Evolutionary conservation across 805 yeast species (phyloP).

Genomic region (Monosporozyma aerobia): DNA sequence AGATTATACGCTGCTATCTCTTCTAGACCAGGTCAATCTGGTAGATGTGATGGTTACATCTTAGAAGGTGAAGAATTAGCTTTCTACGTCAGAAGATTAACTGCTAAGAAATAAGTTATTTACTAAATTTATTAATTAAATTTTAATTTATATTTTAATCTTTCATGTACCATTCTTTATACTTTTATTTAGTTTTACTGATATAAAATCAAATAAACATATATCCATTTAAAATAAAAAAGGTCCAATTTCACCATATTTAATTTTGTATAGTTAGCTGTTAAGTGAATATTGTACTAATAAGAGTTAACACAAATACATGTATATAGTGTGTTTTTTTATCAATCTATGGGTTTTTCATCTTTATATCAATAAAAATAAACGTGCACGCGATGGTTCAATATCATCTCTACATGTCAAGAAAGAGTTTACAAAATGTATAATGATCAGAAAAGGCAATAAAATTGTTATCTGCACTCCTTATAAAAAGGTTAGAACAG

Average conservation of each 20-base stretch:
- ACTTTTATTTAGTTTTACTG: slow-evolving; percentile 6
- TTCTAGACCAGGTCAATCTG: slow-evolving; percentile 99
- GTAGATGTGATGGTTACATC: slow-evolving; percentile 99
- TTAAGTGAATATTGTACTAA: no score
- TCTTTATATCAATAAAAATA: no score
- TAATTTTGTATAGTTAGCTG: no score
- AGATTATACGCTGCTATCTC: slow-evolving; percentile 97
- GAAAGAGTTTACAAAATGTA: background rate
- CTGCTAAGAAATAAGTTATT: slow-evolving; percentile 86
- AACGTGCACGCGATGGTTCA: no score
- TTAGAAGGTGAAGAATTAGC: slow-evolving; percentile 99
- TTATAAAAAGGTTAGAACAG: slow-evolving; percentile 29
- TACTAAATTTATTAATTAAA: background rate
- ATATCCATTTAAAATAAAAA: background rate
- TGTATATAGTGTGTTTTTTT: no score
- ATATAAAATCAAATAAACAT: slow-evolving; percentile 4
- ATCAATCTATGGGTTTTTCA: no score
- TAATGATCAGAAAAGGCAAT: slow-evolving; percentile 38
- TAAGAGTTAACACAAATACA: no score
- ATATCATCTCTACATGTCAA: background rate
- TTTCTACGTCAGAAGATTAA: slow-evolving; percentile 99
- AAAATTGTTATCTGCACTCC: slow-evolving; percentile 57
- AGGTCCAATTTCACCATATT: background rate
- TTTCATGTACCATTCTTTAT: slow-evolving; percentile 9
- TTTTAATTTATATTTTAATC: background rate